Base-by-base conservation (phyloP, 352 stramenopile species). In the Pythium dissotocum region DNA sequence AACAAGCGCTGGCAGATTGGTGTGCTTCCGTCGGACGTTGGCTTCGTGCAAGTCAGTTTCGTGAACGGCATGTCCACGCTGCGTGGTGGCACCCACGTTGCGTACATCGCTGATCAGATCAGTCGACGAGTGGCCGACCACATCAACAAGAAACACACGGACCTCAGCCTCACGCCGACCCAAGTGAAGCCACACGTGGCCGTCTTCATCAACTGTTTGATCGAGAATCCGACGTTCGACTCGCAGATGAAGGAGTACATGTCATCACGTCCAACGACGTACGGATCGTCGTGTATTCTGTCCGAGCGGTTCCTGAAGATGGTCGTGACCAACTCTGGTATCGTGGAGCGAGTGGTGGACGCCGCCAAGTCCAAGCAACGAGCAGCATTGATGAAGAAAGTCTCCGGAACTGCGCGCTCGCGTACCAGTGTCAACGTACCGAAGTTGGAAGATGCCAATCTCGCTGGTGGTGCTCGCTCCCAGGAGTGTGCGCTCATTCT, bases 211-310 rank as follows among this genome's bases (percentile, higher is more conserved):
- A 99, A 99, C 77, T 98, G 91, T 65, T 83, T 99, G 55, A 97
- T 99, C 24, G 94, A 99, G 61, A 99, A 99, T 76, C 98, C 98
- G 18, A 98, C 96, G 2, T 99, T 99, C 73, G 98, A 99, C 72
- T 99, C 95, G 60, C 98, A 99, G 70, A 99, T 98, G 67, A 99
- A 99, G 76, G 98, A 99, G 75, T 97, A 92, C 64, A 93, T 99
- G 56, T 99, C 97, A 3, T 99, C 95, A 2, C 82, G 86, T 5
- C 83, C 88, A 13, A 79, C 83, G 14, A 86, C 84, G 0, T 98
- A 97, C 67, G 90, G 89, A 18, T 98, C 90, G 16, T 88, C 88
- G 6, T 98, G 93, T 51, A 87, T 94, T 21, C 81, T 99, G 21
- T 94, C 94, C 4, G 96, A 99, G 36, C 88, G 94, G 35, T 97